phyloP scores from a whole-genome alignment of 1,139 yeast species.

The Pichia sp. region DNA sequence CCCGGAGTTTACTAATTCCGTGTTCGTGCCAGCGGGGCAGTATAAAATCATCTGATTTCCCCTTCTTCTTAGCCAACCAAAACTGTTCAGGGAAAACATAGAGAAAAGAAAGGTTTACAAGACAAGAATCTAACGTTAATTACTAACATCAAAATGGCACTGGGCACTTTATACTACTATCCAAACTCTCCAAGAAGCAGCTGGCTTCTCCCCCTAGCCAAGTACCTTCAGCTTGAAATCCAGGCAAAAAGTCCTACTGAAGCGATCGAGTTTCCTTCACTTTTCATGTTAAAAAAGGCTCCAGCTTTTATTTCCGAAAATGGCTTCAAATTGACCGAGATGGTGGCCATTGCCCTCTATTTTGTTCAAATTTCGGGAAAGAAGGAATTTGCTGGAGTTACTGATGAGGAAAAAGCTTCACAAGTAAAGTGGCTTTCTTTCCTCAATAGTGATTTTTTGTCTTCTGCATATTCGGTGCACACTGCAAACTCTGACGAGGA shows the following conservation, averaged over 20 bases:
- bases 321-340: neutral
- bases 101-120: no score
- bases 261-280: neutral
- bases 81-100: no score
- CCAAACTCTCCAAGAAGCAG: constrained; percentile 23
- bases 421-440: constrained; percentile 31
- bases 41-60: no score
- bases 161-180: constrained; percentile 22
- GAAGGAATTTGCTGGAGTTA: constrained; percentile 22
- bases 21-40: no score
- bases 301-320: neutral
- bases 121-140: no score
- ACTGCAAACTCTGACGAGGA: neutral
- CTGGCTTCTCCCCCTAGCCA: constrained; percentile 17
- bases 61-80: no score
- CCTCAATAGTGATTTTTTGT: constrained; percentile 27
- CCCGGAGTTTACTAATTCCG: no score
- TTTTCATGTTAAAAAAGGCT: neutral
- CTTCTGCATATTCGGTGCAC: constrained; percentile 1
- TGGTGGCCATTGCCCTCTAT: constrained; percentile 17
- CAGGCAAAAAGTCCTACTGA: neutral
- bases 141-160: constrained; percentile 15
- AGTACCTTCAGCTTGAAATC: constrained; percentile 12
- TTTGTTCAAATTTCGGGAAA: constrained; percentile 21
- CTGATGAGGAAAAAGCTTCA: constrained; percentile 27